A percentile compares a stretch with the other conserved stretches of the same genome.
Evolutionary conservation across 352 stramenopile genomes (phyloP).

Genomic region (Saprolegnia diclina): DNA sequence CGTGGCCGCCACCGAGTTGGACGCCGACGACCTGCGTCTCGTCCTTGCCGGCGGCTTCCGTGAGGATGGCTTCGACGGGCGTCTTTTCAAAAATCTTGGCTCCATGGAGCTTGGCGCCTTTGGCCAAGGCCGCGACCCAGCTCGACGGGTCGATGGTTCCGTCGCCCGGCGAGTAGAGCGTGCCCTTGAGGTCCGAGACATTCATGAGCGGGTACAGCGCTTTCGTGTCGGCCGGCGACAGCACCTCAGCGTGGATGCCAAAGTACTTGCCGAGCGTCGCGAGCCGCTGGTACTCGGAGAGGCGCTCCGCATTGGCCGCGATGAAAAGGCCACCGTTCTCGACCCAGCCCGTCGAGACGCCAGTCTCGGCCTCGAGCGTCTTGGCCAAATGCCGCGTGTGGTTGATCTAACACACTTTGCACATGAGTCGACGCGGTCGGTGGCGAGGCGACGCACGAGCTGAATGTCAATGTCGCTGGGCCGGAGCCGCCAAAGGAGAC

Average conservation of each 20-base stretch:
- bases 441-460: conserved; percentile 29
- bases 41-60: conserved; percentile 7
- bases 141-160: conserved; percentile 31
- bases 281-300: conserved; percentile 32
- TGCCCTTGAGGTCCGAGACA: conserved; percentile 29
- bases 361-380: conserved; percentile 29
- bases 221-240: conserved; percentile 28
- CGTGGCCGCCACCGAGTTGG: conserved; percentile 25
- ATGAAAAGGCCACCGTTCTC: conserved; percentile 37
- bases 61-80: conserved; percentile 28
- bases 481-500: conserved; percentile 30
- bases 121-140: conserved; percentile 28
- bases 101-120: conserved; percentile 26
- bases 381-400: conserved; percentile 25
- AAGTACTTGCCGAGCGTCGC: conserved; percentile 32
- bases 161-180: conserved; percentile 32
- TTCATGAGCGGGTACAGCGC: conserved; percentile 31
- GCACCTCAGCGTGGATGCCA: conserved; percentile 28
- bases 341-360: conserved; percentile 28
- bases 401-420: conserved; percentile 9
- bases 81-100: conserved; percentile 27
- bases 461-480: conserved; percentile 32
- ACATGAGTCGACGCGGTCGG: background rate
- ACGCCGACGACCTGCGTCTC: conserved; percentile 29
- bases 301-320: conserved; percentile 28